Base-by-base conservation (phyloP, 2,329 filamentous ascomycete species). In the Lachnellula cervina region DNA sequence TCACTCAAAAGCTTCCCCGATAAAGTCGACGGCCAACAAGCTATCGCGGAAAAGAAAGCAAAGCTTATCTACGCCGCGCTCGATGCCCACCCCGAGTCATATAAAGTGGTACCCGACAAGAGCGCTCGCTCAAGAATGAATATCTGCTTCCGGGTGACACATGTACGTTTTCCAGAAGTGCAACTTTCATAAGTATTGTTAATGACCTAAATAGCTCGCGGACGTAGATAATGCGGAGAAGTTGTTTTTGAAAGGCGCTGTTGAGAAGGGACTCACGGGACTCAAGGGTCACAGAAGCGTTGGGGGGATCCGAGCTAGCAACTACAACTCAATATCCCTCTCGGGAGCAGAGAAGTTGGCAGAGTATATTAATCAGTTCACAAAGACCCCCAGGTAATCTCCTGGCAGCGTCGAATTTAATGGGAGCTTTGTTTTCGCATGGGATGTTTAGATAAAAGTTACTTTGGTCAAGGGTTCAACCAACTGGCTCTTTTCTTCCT, bases 221-320 rank as follows among this genome's bases (percentile, higher is more conserved):
- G 82, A 86, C 43, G 76, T 84, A 56, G 83, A 86, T 51, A 84
- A 81, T 13, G 80, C 85, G 21, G 92, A 97, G 72, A 89, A 90
- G 72, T 79, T 78, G 0, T 97, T 97, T 74, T 72, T 97, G 46
- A 80, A 86, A 58, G 83, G 88, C 48, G 87, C 85, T 1, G 82
- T 87, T 57, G 80, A 81, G 58, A 77, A 77, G 52, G 84, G 88
- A 0, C 76, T 97, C 23, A 83, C 85, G 25, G 93, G 91, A 0
- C 76, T 97, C 44, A 96, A 96, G 76, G 93, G 93, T 0, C 93
- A 97, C 71, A 81, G 93, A 59, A 88, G 82, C 57, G 87, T 97
- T 2, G 89, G 90, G 16, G 92, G 92, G 28, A 92, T 97, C 59
- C 82, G 93, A 14, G 87, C 87, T 19, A 88, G 83, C 72, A 96